Evolutionary conservation across 441 rosid species (phyloP).

Genomic region (Hura crepitans): DNA sequence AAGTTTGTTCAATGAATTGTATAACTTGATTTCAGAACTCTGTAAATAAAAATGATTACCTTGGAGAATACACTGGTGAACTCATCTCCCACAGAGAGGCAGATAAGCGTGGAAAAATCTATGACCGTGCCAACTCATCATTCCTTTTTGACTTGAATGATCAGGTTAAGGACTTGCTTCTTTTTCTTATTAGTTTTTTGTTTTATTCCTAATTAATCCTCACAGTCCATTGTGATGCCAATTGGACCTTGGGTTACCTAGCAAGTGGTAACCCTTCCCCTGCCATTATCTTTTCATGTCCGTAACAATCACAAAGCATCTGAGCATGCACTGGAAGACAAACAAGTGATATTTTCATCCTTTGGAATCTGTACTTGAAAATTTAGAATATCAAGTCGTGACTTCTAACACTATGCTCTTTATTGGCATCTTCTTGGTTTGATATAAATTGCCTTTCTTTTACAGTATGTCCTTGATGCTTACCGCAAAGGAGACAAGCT

Average conservation of each 20-base stretch:
- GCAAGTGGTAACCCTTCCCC: not conserved
- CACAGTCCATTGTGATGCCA: not conserved
- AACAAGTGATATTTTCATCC: constrained; percentile 45
- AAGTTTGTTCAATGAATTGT: constrained; percentile 14
- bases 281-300: not conserved
- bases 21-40: constrained; percentile 48
- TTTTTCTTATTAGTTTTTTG: not conserved
- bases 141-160: constrained; percentile 89
- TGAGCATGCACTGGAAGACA: constrained; percentile 15
- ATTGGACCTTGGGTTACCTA: not conserved
- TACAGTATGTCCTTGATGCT: constrained; percentile 73
- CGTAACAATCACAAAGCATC: not conserved
- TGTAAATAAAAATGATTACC: constrained; percentile 67
- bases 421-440: not conserved
- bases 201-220: not conserved
- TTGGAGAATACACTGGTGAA: constrained; percentile 95
- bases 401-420: not conserved
- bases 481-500: constrained; percentile 87
- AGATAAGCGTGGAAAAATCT: constrained; percentile 72
- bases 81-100: constrained; percentile 75
- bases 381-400: not conserved
- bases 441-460: constrained; percentile 3
- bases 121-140: constrained; percentile 63
- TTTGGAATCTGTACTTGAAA: no score
- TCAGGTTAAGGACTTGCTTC: constrained; percentile 48